Evolutionary conservation across 139 green algal genomes (phyloP).

Genomic region (Pycnococcus provasolii): DNA sequence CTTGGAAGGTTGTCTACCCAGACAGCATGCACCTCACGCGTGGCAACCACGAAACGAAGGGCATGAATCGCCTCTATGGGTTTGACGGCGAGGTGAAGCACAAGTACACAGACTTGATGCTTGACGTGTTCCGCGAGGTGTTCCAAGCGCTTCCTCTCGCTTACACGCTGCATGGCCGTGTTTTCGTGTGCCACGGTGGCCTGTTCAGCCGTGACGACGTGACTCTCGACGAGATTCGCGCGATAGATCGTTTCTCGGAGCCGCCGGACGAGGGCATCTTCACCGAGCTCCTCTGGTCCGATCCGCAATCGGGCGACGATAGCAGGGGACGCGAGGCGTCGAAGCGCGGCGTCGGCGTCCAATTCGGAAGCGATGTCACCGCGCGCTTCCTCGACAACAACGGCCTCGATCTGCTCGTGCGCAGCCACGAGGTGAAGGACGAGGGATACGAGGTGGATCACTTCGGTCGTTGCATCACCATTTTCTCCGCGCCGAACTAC

Average conservation of each 20-base stretch:
- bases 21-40: constrained; percentile 51
- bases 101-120: constrained; percentile 57
- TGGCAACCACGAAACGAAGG: constrained; percentile 88
- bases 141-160: constrained; percentile 58
- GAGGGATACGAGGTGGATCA: constrained; percentile 90
- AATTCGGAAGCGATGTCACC: constrained; percentile 61
- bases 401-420: constrained; percentile 55
- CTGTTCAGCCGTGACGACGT: constrained; percentile 76
- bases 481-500: constrained; percentile 98
- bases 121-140: constrained; percentile 70
- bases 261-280: constrained; percentile 89
- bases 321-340: constrained; percentile 40
- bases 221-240: constrained; percentile 73
- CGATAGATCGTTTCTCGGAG: constrained; percentile 72
- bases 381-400: constrained; percentile 77
- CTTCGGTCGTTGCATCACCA: constrained; percentile 71
- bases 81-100: constrained; percentile 85
- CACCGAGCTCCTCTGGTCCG: constrained; percentile 93
- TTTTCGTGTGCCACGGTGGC: constrained; percentile 88
- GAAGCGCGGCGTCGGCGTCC: constrained; percentile 85
- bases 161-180: constrained; percentile 62
- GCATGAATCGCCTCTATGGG: constrained; percentile 96
- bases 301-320: constrained; percentile 62
- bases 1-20: constrained; percentile 74
- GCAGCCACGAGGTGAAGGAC: constrained; percentile 73